Evolutionary conservation across 306 rosid genomes (phyloP).

Genomic region (Quercus gilva): DNA sequence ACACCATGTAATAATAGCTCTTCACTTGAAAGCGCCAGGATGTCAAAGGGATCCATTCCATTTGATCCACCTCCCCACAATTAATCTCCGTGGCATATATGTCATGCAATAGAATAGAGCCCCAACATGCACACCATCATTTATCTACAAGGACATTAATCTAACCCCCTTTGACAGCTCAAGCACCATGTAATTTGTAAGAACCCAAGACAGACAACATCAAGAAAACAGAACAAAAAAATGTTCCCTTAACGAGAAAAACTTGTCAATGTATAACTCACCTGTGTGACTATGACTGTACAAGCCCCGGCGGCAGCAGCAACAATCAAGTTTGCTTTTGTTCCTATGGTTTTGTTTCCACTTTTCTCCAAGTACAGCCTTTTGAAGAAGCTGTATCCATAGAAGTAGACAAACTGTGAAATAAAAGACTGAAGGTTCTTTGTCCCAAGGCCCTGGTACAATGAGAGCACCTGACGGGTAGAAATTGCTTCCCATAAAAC

Average conservation of each 20-base stretch:
- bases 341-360: slow-evolving; percentile 72
- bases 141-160: neutral
- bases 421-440: slow-evolving; percentile 82
- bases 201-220: neutral
- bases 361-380: slow-evolving; percentile 67
- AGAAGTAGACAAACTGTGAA: slow-evolving; percentile 81
- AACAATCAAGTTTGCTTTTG: slow-evolving; percentile 74
- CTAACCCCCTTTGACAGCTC: neutral
- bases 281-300: slow-evolving; percentile 77
- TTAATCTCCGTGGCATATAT: no score
- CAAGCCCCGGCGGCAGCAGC: slow-evolving; percentile 87
- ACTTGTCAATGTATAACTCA: slow-evolving; percentile 19
- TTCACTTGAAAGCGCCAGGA: no score
- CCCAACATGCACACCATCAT: slow-evolving; percentile 6
- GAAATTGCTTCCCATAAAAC: slow-evolving; percentile 94
- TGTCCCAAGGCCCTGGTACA: slow-evolving; percentile 93
- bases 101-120: neutral
- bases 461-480: slow-evolving; percentile 66
- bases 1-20: no score
- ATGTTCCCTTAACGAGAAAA: neutral
- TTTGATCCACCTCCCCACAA: no score
- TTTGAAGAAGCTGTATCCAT: slow-evolving; percentile 88
- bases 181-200: neutral
- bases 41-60: no score
- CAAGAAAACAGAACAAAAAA: neutral